Conservation (phyloP, 2,329 filamentous ascomycete species). For the Teratosphaeria gauchensis region DNA sequence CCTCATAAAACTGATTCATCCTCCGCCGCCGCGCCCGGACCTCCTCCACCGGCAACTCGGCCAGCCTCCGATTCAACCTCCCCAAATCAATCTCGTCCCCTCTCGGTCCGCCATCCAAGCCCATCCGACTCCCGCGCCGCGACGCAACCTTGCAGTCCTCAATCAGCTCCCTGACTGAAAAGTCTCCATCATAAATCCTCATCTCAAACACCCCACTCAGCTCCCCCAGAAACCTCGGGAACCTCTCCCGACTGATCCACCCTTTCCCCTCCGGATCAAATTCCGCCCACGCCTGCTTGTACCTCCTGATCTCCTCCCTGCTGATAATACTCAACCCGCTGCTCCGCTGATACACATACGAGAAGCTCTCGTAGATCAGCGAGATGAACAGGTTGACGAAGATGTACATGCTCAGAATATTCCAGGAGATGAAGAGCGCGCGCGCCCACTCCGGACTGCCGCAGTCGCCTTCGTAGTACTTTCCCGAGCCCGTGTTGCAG, state of each 20-base stretch:
- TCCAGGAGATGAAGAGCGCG: slow-evolving; percentile 88
- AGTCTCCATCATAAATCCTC: slow-evolving; percentile 87
- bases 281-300: slow-evolving; percentile 97
- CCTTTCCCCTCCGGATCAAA: slow-evolving; percentile 87
- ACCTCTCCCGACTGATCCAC: slow-evolving; percentile 80
- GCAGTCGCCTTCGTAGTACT: slow-evolving; percentile 84
- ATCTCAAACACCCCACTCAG: slow-evolving; percentile 94
- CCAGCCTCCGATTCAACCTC: slow-evolving; percentile 63
- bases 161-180: slow-evolving; percentile 77
- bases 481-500: slow-evolving; percentile 57
- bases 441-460: slow-evolving; percentile 84
- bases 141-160: slow-evolving; percentile 62
- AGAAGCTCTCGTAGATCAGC: slow-evolving; percentile 98
- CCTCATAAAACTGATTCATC: slow-evolving; percentile 94
- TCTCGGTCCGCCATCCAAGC: not conserved
- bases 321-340: slow-evolving; percentile 86
- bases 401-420: slow-evolving; percentile 99
- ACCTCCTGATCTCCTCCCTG: slow-evolving; percentile 85
- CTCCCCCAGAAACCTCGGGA: slow-evolving; percentile 78
- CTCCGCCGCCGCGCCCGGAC: slow-evolving; percentile 66
- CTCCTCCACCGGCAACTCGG: slow-evolving; percentile 61
- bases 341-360: slow-evolving; percentile 95
- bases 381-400: slow-evolving; percentile 98
- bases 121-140: not conserved
- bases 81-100: slow-evolving; percentile 55